Evolutionary conservation across 495 filamentous ascomycete species (phyloP).

Genomic region (Stereocaulon alpinum): DNA sequence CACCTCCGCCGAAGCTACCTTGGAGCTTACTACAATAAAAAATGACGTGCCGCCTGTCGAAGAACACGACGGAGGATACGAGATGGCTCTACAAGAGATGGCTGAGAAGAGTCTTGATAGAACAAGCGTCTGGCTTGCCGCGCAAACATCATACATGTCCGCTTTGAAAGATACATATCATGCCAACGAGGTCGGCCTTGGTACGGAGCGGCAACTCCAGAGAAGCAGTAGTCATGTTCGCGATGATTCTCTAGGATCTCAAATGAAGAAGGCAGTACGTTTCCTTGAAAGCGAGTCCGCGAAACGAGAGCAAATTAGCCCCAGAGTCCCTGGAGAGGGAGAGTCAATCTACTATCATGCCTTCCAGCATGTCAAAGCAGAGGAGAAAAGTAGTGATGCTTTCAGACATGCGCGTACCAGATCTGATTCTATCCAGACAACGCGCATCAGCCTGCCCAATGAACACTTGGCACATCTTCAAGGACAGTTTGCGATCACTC

Average conservation of each 20-base stretch:
- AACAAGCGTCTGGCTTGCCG: conserved; percentile 70
- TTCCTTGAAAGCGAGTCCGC: conserved; percentile 50
- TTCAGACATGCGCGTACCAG: conserved; percentile 75
- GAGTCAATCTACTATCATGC: conserved; percentile 89
- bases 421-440: conserved; percentile 80
- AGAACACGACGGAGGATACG: conserved; percentile 63
- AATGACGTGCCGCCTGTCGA: conserved; percentile 25
- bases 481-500: conserved; percentile 59
- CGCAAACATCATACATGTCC: conserved; percentile 66
- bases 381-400: conserved; percentile 53
- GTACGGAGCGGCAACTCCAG: conserved; percentile 27
- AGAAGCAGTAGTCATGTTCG: conserved; percentile 22
- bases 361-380: conserved; percentile 60
- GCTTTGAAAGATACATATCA: conserved; percentile 58
- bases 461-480: conserved; percentile 61
- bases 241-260: conserved; percentile 27
- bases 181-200: conserved; percentile 36
- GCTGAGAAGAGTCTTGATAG: conserved; percentile 62
- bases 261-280: conserved; percentile 63
- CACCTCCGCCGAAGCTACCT: neutral
- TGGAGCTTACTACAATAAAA: neutral
- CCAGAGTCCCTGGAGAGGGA: conserved; percentile 32
- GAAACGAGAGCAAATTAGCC: conserved; percentile 23
- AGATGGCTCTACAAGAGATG: conserved; percentile 51
- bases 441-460: conserved; percentile 55